These are phyloP conservation scores for Carex arenaria DNA, from an alignment of 202 grass and related monocot genomes.

Conservation along the genomic window DNA sequence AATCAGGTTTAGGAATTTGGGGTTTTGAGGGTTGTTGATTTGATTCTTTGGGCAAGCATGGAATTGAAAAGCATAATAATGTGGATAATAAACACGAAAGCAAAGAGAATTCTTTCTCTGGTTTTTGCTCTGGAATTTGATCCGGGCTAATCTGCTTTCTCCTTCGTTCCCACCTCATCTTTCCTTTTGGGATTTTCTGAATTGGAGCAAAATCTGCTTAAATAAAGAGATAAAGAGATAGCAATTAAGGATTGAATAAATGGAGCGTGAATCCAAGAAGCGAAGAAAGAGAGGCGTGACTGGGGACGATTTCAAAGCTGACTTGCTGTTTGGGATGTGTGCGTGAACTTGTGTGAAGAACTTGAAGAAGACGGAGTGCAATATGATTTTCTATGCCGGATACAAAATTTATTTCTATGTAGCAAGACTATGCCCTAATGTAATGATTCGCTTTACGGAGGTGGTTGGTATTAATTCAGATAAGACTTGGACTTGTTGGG, in stretches of 20 bases:
- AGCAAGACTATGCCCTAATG: background rate
- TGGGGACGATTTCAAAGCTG: background rate
- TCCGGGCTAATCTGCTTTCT: conserved; percentile 7
- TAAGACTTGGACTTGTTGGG: background rate
- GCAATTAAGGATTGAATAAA: conserved; percentile 10
- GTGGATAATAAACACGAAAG: background rate
- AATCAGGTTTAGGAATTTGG: background rate
- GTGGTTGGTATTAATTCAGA: background rate
- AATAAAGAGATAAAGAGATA: background rate
- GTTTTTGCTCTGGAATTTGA: background rate
- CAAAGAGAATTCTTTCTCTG: conserved; percentile 8
- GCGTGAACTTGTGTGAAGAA: conserved; percentile 16
- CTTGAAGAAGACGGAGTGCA: conserved; percentile 14
- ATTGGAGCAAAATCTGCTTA: background rate
- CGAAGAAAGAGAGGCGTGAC: conserved; percentile 19
- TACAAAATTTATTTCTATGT: too few species aligned
- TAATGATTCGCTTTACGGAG: background rate
- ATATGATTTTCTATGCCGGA: background rate
- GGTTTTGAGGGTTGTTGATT: background rate
- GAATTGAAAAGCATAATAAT: background rate
- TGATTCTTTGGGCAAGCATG: background rate
- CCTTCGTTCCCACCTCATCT: conserved; percentile 3
- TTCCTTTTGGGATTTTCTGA: background rate
- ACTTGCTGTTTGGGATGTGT: conserved; percentile 14
- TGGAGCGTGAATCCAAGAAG: conserved; percentile 1